Conservation (phyloP, 106 monocot species). For the Dendrobium catenatum region DNA sequence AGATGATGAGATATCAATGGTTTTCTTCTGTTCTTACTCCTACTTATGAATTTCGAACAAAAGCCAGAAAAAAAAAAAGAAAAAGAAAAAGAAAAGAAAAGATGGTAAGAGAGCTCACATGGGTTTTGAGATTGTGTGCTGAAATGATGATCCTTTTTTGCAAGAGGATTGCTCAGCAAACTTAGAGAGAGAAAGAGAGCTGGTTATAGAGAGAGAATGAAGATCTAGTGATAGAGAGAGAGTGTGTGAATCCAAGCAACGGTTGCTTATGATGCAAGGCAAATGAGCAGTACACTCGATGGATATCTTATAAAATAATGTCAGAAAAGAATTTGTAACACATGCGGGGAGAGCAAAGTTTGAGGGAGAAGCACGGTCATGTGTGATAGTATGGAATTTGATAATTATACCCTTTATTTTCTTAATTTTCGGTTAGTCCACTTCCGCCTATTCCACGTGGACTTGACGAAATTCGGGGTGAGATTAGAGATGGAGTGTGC, state of each 20-base stretch:
- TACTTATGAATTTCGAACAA: not conserved
- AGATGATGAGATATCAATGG: slow-evolving; percentile 20
- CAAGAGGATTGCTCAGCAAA: slow-evolving; percentile 22
- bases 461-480: not conserved
- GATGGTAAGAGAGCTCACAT: slow-evolving; percentile 34
- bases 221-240: not conserved
- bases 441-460: not conserved
- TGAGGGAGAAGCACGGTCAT: slow-evolving; percentile 6
- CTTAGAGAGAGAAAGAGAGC: slow-evolving; percentile 17
- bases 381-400: slow-evolving; percentile 1
- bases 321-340: slow-evolving; percentile 9
- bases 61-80: not conserved
- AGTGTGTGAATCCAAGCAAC: slow-evolving; percentile 21
- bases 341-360: slow-evolving; percentile 11
- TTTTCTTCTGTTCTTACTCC: slow-evolving; percentile 8
- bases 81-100: slow-evolving; percentile 1
- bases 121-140: slow-evolving; percentile 17
- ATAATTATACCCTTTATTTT: not conserved
- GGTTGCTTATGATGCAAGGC: slow-evolving; percentile 47
- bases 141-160: slow-evolving; percentile 44
- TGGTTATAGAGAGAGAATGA: not conserved
- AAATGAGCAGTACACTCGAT: slow-evolving; percentile 42
- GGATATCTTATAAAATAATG: slow-evolving; percentile 27
- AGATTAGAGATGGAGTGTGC: slow-evolving; percentile 5
- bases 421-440: not conserved